Percentiles rank a stretch among this genome's conserved stretches.
phyloP scores from a whole-genome alignment of 2,329 filamentous ascomycete species.

The Cytospora piceae region DNA sequence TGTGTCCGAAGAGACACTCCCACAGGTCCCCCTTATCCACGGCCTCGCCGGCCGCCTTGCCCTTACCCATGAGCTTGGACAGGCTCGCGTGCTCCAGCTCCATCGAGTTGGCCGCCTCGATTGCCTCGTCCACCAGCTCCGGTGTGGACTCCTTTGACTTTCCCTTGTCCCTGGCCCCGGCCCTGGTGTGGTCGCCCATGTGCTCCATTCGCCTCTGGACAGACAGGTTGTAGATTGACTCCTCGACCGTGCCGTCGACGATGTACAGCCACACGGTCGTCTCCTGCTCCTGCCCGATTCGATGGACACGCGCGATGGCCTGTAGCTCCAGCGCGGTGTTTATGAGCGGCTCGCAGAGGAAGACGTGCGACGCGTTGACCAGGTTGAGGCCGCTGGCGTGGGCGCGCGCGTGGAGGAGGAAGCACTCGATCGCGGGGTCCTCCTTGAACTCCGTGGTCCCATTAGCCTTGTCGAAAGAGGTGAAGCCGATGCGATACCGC shows the following conservation, averaged over 20 bases:
- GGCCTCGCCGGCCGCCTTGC: constrained; percentile 74
- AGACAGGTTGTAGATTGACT: constrained; percentile 87
- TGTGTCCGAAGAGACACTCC: constrained; percentile 80
- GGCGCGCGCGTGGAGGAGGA: constrained; percentile 86
- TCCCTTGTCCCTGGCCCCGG: constrained; percentile 37
- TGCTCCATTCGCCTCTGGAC: constrained; percentile 79
- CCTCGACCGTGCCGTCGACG: constrained; percentile 87
- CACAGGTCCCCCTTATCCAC: constrained; percentile 81
- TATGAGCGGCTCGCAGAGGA: constrained; percentile 90
- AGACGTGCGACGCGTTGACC: constrained; percentile 90
- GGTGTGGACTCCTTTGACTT: constrained; percentile 35
- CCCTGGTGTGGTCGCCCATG: constrained; percentile 52
- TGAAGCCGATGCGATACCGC: constrained; percentile 72
- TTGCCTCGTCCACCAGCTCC: constrained; percentile 59
- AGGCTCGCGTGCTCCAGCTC: constrained; percentile 78
- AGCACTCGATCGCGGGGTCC: constrained; percentile 75
- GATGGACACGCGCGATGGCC: constrained; percentile 90
- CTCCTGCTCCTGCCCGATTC: constrained; percentile 85
- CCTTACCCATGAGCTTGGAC: constrained; percentile 70
- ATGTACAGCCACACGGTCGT: constrained; percentile 97
- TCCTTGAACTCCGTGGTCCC: constrained; percentile 78
- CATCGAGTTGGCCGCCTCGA: constrained; percentile 83
- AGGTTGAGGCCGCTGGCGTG: constrained; percentile 90
- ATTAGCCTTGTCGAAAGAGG: constrained; percentile 68
- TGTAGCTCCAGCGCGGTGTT: constrained; percentile 94